Base-by-base conservation (phyloP, 768 basidiomycete species). In the Auricularia heimuer region DNA sequence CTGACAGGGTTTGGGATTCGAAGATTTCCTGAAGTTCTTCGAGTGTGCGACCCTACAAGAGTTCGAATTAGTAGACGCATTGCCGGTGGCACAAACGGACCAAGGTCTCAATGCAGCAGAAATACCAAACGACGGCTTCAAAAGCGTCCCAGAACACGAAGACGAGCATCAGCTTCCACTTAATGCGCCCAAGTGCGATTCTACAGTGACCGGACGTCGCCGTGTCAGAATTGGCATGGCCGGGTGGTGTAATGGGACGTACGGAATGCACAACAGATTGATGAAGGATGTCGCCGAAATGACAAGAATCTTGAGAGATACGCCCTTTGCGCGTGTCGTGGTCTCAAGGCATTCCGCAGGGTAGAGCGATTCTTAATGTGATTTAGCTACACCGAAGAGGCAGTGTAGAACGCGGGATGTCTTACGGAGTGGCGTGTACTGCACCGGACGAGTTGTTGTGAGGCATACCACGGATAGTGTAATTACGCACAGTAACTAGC, bases 321-420 rank as follows among this genome's bases (percentile, higher is more conserved):
- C 70, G 65, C 76, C 76, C 67, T 77, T 78, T 12, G 76, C 75
- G 36, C 77, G 71, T 24, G 73, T 68, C 24, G 71, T 75, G 47
- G 70, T 75, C 62, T 75, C 73, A 4, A 77, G 65, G 62, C 72
- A 72, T 61, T 78, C 77, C 62, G 68, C 69, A 6, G 75, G 74
- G 65, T 74, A 74, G 33, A 73, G 70, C 33, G 64, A 42, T 36
- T 67, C 63, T 51, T 36, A 35, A 10, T 61, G 33, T 58, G 44
- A 1, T 10, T 18, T 45, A 18, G 33, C 45, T 63, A 14, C 33
- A n/a, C 18, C 4, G 44, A 7, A 16, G 36, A 14, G 34, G 18
- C 24, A 54, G 0, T 47, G 11, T n/a, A 24, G 24, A 24, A 18
- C 16, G 47, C 4, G 12, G 24, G 29, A 54, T 6, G 36, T 11